Conservation (phyloP, 2,329 filamentous ascomycete genomes). For the Biscogniauxia sp. region DNA sequence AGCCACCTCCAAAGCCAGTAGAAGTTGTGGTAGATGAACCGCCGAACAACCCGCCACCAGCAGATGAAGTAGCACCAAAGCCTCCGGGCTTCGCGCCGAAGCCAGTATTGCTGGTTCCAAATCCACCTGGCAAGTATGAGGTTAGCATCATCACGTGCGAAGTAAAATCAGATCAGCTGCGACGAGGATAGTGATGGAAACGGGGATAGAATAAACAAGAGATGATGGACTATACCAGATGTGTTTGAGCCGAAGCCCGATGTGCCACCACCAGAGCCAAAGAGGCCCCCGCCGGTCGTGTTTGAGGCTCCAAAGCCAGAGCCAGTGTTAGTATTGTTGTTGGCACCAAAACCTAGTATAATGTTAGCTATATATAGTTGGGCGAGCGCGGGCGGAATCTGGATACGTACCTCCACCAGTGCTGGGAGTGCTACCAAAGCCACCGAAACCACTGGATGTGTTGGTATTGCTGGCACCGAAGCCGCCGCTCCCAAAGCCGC, state of each 20-base stretch:
- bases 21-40: constrained; percentile 29
- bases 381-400: constrained; percentile 14
- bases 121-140: constrained; percentile 30
- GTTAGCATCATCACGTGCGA: constrained; percentile 17
- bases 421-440: constrained; percentile 48
- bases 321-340: constrained; percentile 29
- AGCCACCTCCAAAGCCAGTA: constrained; percentile 35
- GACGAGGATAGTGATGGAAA: neutral
- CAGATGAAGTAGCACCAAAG: constrained; percentile 37
- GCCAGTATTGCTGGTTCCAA: constrained; percentile 38
- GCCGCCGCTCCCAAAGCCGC: constrained; percentile 44
- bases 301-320: constrained; percentile 31
- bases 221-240: constrained; percentile 35
- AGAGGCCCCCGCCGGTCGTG: constrained; percentile 37
- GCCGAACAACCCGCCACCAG: constrained; percentile 31
- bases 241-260: constrained; percentile 14
- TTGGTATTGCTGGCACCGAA: constrained; percentile 59
- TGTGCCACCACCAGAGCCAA: constrained; percentile 32
- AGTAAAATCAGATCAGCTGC: neutral
- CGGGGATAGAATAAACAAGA: neutral
- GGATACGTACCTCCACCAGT: constrained; percentile 51
- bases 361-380: neutral
- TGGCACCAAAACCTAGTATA: constrained; percentile 32
- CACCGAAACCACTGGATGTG: constrained; percentile 53
- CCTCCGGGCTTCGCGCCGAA: constrained; percentile 19